Percentiles rank a stretch among this genome's conserved stretches.
phyloP scores from a whole-genome alignment of 2,329 filamentous ascomycete genomes.

The Xylariales sp. region DNA sequence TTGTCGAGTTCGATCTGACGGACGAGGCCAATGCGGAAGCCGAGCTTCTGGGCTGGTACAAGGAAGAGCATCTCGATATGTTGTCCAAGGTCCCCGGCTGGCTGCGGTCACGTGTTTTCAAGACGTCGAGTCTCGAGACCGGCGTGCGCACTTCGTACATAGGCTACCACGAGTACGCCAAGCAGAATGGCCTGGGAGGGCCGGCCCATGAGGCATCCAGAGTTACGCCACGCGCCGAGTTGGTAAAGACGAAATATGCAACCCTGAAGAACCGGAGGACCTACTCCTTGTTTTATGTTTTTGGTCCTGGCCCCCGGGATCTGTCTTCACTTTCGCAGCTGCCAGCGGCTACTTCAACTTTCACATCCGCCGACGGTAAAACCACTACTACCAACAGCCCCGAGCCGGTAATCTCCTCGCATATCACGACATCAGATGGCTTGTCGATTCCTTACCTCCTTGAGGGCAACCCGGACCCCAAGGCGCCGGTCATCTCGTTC shows the following conservation, averaged over 20 bases:
- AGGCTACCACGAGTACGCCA: slow-evolving; percentile 68
- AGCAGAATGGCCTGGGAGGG: slow-evolving; percentile 62
- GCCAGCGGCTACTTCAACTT: slow-evolving; percentile 40
- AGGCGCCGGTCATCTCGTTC: slow-evolving; percentile 70
- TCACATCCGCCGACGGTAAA: slow-evolving; percentile 48
- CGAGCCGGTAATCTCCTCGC: slow-evolving; percentile 59
- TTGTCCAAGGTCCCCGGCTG: slow-evolving; percentile 73
- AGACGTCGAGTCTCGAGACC: slow-evolving; percentile 56
- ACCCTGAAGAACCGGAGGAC: slow-evolving; percentile 51
- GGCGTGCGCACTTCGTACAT: slow-evolving; percentile 54
- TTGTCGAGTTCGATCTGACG: slow-evolving; percentile 54
- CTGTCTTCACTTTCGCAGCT: slow-evolving; percentile 51
- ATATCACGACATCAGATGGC: slow-evolving; percentile 63
- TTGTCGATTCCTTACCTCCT: slow-evolving; percentile 69
- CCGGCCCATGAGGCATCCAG: slow-evolving; percentile 59
- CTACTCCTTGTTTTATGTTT: slow-evolving; percentile 75
- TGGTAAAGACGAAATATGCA: slow-evolving; percentile 56
- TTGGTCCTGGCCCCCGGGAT: slow-evolving; percentile 70
- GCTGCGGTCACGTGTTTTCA: slow-evolving; percentile 68
- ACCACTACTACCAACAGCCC: slow-evolving; percentile 50
- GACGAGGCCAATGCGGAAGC: slow-evolving; percentile 42
- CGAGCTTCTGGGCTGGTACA: slow-evolving; percentile 64
- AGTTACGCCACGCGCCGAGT: slow-evolving; percentile 56
- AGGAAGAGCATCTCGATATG: slow-evolving; percentile 69
- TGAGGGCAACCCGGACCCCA: slow-evolving; percentile 63